Base-by-base conservation (phyloP, 78 protist genomes). In the Dictyostelium purpureum region DNA sequence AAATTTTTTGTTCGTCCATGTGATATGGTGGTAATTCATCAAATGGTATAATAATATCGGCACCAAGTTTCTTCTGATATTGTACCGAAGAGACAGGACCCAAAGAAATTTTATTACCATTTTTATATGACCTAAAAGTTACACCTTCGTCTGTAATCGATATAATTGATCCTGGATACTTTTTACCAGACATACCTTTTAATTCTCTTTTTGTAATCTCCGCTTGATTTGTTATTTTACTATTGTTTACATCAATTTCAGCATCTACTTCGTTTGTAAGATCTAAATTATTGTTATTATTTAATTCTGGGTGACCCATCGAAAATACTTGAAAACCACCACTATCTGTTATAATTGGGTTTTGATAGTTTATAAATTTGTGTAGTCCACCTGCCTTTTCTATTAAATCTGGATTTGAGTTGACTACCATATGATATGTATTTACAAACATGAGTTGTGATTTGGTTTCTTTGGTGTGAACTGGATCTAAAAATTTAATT, bases 251-350 rank as follows among this genome's bases (percentile, higher is more conserved):
- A 42, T 69, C 33, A 10, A 10, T 21, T 3, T 40, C 71, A 9
- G 21, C 6, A 3, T 49, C 52, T 28, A 43, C 26, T 12, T 74
- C 67, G 5, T 59, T 49, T 6, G 11, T 31, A 9, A 28, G 71
- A 7, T 11, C 31, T 1, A 3, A 24, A 33, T 33, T 33, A 4
- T 4, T 1, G 4, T 12, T 6, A 11, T 56, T 19, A 16, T 70
- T 35, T 54, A 81, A 45, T 42, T 79, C 79, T 21, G 90, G 90
- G 54, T 83, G 90, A 2, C 80, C 80, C 61, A 85, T 57, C 4
- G 75, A 37, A 78, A 90, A 81, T 47, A 96, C 96, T 69, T 96
- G 97, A 75, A 96, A 96, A 12, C 97, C 97, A 49, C 97, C 97
- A 42, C 89, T 70, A 73, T 96, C 97, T 6, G 97, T 96, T 37